phyloP scores from a whole-genome alignment of 1,284 basidiomycete genomes.

The Gastroboletus turbinatus region DNA sequence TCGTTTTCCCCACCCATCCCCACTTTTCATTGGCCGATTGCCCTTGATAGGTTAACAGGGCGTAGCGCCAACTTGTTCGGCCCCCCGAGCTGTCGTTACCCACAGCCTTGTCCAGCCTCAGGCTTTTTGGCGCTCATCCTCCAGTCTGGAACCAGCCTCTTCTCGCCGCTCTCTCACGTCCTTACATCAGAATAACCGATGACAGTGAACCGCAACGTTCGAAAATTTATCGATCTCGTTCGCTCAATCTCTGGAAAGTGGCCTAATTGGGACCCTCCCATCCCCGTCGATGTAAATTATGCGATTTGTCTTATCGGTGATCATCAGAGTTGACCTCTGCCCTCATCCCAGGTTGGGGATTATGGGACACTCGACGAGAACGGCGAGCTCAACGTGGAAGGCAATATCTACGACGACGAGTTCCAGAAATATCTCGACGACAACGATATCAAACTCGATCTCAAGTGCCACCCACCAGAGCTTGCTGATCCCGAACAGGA shows the following conservation, averaged over 20 bases:
- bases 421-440: not conserved
- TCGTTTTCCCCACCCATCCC: not conserved
- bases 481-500: no score
- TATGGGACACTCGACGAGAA: slow-evolving; percentile 3
- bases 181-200: not conserved
- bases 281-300: slow-evolving; percentile 8
- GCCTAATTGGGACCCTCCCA: slow-evolving; percentile 17
- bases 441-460: not conserved
- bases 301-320: not conserved
- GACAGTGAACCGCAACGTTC: not conserved
- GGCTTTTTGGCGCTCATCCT: not conserved
- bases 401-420: no score
- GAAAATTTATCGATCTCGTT: slow-evolving; percentile 9
- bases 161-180: not conserved
- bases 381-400: no score
- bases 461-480: not conserved
- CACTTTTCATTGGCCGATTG: not conserved
- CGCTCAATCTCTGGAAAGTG: slow-evolving; percentile 14
- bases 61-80: not conserved
- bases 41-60: not conserved
- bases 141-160: not conserved
- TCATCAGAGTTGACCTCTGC: not conserved
- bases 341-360: slow-evolving; percentile 4
- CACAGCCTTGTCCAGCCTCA: not conserved
- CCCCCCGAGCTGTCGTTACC: not conserved